These are phyloP conservation scores for Lentinula raphanica DNA, from an alignment of 768 basidiomycete genomes.

Conservation along the genomic window DNA sequence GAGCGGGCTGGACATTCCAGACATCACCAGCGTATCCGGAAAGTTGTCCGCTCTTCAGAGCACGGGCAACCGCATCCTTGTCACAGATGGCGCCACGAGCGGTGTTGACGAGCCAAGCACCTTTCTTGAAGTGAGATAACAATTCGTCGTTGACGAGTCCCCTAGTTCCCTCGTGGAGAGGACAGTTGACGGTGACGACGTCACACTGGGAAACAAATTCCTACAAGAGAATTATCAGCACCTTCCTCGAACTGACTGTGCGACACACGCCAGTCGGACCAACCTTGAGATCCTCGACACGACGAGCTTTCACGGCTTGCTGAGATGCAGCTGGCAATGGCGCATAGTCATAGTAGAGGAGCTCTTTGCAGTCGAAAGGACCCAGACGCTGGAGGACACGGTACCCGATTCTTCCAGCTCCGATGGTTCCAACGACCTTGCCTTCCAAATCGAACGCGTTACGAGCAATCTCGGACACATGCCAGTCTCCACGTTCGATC, in stretches of 20 bases:
- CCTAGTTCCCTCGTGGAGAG: slow-evolving; percentile 79
- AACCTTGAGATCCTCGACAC: slow-evolving; percentile 77
- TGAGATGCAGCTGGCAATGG: slow-evolving; percentile 51
- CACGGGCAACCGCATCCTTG: slow-evolving; percentile 72
- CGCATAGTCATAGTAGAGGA: slow-evolving; percentile 85
- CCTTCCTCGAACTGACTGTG: too few relatives aligned
- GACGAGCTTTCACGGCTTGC: slow-evolving; percentile 50
- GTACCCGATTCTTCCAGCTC: slow-evolving; percentile 78
- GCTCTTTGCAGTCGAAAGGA: slow-evolving; percentile 86
- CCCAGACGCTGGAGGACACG: slow-evolving; percentile 74
- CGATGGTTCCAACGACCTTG: slow-evolving; percentile 90
- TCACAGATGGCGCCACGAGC: slow-evolving; percentile 91
- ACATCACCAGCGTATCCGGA: slow-evolving; percentile 65
- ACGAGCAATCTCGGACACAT: slow-evolving; percentile 77
- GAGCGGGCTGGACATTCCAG: slow-evolving; percentile 86
- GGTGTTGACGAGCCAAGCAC: slow-evolving; percentile 90
- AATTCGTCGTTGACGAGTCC: slow-evolving; percentile 80
- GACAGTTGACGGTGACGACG: slow-evolving; percentile 83
- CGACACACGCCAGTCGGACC: too few relatives aligned
- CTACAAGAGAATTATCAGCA: slow-evolving; percentile 7
- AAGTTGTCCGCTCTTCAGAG: slow-evolving; percentile 72
- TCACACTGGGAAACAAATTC: slow-evolving; percentile 62
- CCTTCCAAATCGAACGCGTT: slow-evolving; percentile 85
- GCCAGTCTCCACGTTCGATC: slow-evolving; percentile 84
- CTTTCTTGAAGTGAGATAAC: slow-evolving; percentile 85